Conservation (phyloP, 2,329 filamentous ascomycete genomes). For the Pyricularia grisea region DNA sequence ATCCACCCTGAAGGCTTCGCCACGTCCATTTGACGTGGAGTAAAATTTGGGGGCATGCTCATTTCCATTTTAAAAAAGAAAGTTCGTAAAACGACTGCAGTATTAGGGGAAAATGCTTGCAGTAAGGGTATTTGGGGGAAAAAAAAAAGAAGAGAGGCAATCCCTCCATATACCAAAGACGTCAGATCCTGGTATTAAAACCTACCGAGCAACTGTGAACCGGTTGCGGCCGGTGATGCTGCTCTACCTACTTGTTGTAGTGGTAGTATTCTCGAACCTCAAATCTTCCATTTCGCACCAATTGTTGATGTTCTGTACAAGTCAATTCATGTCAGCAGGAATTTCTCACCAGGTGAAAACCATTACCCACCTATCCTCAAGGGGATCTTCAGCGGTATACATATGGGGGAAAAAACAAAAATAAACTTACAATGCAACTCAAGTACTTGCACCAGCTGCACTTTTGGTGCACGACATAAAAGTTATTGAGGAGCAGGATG, state of each 20-base stretch:
- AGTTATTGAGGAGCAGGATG: conserved; percentile 80
- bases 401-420: not conserved
- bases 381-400: too few relatives aligned
- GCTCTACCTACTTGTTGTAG: not conserved
- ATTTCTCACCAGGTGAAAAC: not conserved
- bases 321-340: not conserved
- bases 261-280: conserved; percentile 8
- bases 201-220: not conserved
- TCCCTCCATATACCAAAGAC: not conserved
- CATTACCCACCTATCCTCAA: not conserved
- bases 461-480: conserved; percentile 67
- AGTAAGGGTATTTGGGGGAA: not conserved
- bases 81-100: not conserved
- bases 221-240: not conserved
- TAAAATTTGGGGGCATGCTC: not conserved
- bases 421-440: conserved; percentile 72
- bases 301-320: conserved; percentile 48
- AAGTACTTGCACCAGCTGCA: conserved; percentile 95
- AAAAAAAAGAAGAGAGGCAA: not conserved
- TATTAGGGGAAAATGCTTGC: not conserved
- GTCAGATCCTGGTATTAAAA: not conserved
- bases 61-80: not conserved
- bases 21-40: not conserved
- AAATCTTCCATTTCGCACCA: conserved; percentile 51
- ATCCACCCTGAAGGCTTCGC: not conserved